A percentile compares a stretch with the other conserved stretches of the same genome.
phyloP scores from a whole-genome alignment of 169 alveolate genomes.

The Cryptosporidium canis region DNA sequence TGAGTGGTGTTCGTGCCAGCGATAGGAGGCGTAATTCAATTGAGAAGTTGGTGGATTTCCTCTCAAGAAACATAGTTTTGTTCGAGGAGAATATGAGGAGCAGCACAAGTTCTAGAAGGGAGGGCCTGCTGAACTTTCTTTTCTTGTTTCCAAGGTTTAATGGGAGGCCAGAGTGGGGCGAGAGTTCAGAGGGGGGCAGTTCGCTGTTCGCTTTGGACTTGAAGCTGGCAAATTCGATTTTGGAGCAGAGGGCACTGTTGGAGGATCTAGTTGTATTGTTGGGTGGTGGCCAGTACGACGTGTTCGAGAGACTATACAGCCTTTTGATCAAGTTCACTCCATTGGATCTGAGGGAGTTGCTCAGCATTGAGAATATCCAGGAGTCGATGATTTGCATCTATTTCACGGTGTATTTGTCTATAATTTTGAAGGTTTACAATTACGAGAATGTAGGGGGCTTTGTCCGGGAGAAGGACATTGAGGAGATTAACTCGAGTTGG shows the following conservation, averaged over 20 bases:
- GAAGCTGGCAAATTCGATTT: background rate
- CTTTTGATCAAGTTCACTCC: constrained; percentile 32
- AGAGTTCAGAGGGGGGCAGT: background rate
- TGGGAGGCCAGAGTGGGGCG: background rate
- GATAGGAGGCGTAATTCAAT: constrained; percentile 5
- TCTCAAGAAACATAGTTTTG: constrained; percentile 14
- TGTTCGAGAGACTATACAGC: background rate
- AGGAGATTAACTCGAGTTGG: background rate
- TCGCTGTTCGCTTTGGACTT: constrained; percentile 10
- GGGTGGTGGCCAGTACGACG: background rate
- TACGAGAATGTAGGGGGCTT: background rate
- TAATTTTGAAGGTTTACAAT: background rate
- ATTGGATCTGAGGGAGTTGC: constrained; percentile 9
- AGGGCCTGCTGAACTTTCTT: constrained; percentile 4
- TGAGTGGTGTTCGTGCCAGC: background rate
- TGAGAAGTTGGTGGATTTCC: constrained; percentile 8
- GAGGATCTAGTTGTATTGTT: constrained; percentile 11
- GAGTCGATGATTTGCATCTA: constrained; percentile 39
- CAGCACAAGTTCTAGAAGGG: background rate
- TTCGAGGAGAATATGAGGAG: background rate
- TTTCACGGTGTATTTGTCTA: constrained; percentile 15
- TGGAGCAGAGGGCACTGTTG: constrained; percentile 14
- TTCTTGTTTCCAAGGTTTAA: constrained; percentile 23
- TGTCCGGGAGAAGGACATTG: background rate
- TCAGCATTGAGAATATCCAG: background rate